Evolutionary conservation across 306 rosid genomes (phyloP).

Genomic region (Medicago ruthenica): DNA sequence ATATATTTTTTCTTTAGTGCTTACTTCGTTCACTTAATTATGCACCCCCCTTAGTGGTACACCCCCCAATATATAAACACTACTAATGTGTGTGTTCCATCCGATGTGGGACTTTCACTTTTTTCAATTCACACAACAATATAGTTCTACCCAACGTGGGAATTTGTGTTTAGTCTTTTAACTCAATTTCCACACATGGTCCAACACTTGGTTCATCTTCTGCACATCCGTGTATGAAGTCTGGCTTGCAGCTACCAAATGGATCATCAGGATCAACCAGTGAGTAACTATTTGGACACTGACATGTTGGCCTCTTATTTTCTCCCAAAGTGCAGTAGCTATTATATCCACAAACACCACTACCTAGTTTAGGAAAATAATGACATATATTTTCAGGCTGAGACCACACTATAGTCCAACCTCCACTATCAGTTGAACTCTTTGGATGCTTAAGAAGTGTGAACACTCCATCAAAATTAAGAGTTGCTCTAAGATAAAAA

Average conservation of each 20-base stretch:
- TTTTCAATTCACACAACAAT: no score
- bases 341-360: constrained; percentile 53
- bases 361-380: fast-evolving
- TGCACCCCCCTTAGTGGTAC: no score
- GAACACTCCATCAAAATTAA: constrained; percentile 59
- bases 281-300: constrained; percentile 52
- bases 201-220: constrained; percentile 38
- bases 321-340: constrained; percentile 30
- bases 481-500: constrained; percentile 49
- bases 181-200: no score
- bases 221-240: constrained; percentile 48
- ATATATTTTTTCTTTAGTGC: no score
- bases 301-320: constrained; percentile 35
- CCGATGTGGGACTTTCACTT: no score
- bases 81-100: no score
- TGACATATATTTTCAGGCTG: constrained; percentile 42
- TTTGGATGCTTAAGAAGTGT: constrained; percentile 39
- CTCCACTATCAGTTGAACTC: neutral
- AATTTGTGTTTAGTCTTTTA: no score
- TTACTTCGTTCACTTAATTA: no score
- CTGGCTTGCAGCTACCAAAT: constrained; percentile 49
- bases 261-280: constrained; percentile 42
- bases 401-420: constrained; percentile 39
- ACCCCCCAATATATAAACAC: no score
- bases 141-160: no score